A percentile compares a stretch with the other conserved stretches of the same genome.
Evolutionary conservation across 2,329 filamentous ascomycete genomes (phyloP).

Genomic region (Arthrobotrys musiformis): DNA sequence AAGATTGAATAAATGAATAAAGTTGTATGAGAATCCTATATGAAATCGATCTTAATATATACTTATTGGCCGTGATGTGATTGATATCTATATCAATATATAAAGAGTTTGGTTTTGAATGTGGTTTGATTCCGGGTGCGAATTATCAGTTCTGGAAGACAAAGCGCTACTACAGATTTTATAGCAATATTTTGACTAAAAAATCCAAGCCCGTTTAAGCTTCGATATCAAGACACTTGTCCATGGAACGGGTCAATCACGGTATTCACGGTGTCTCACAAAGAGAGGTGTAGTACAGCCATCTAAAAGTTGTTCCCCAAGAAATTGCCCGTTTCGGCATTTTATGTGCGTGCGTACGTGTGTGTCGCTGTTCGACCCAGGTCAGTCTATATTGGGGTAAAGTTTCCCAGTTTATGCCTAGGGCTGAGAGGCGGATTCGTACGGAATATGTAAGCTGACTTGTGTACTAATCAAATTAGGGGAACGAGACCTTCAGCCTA

Average conservation of each 20-base stretch:
- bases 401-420: background rate
- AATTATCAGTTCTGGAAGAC: background rate
- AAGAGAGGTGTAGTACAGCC: no score
- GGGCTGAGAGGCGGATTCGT: conserved; percentile 1
- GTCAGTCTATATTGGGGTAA: background rate
- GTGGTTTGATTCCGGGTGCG: no score
- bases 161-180: no score
- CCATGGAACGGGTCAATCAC: background rate
- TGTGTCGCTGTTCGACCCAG: background rate
- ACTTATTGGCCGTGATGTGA: no score
- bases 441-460: conserved; percentile 3
- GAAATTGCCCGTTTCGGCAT: conserved; percentile 4
- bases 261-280: background rate
- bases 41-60: no score
- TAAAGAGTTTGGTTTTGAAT: no score
- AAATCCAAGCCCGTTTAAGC: background rate
- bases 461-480: background rate
- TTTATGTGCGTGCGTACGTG: background rate
- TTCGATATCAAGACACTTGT: background rate
- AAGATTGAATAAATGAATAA: background rate
- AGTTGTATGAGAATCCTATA: background rate
- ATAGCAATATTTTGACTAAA: background rate
- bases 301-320: background rate
- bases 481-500: background rate
- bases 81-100: no score